phyloP scores from a whole-genome alignment of 345 rosid genomes.

The Hirschfeldia incana region DNA sequence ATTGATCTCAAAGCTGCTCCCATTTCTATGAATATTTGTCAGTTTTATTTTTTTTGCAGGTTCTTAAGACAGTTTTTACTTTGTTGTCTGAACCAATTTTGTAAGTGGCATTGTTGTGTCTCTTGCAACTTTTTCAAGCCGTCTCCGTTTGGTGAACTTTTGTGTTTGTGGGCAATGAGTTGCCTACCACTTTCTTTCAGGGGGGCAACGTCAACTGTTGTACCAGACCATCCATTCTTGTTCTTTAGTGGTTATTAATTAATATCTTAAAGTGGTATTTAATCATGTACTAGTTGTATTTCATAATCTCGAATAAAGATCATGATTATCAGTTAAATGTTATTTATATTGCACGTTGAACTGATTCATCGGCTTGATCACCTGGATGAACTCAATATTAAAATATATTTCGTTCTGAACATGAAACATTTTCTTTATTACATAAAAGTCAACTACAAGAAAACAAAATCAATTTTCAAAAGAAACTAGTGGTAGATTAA shows the following conservation, averaged over 20 bases:
- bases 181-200: constrained; percentile 38
- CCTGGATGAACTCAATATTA: constrained; percentile 6
- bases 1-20: constrained; percentile 39
- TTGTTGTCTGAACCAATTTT: constrained; percentile 4
- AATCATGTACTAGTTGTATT: constrained; percentile 23
- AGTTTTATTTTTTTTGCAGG: constrained; percentile 16
- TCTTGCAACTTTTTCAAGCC: constrained; percentile 20
- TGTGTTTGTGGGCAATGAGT: constrained; percentile 36
- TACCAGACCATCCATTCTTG: constrained; percentile 33
- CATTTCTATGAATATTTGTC: constrained; percentile 18
- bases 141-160: constrained; percentile 13
- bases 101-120: constrained; percentile 25
- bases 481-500: not conserved
- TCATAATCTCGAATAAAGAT: constrained; percentile 9
- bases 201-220: constrained; percentile 32
- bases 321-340: not conserved
- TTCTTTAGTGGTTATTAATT: constrained; percentile 22
- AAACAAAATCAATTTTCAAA: not conserved
- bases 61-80: constrained; percentile 22
- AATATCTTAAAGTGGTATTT: constrained; percentile 6
- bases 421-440: constrained; percentile 8
- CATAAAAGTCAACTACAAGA: constrained; percentile 38
- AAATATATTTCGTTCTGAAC: not conserved
- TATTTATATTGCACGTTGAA: constrained; percentile 18
- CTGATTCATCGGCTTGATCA: constrained; percentile 21